Evolutionary conservation across 192 early-diverging fungal species (phyloP).

Genomic region (Endogone sp.): DNA sequence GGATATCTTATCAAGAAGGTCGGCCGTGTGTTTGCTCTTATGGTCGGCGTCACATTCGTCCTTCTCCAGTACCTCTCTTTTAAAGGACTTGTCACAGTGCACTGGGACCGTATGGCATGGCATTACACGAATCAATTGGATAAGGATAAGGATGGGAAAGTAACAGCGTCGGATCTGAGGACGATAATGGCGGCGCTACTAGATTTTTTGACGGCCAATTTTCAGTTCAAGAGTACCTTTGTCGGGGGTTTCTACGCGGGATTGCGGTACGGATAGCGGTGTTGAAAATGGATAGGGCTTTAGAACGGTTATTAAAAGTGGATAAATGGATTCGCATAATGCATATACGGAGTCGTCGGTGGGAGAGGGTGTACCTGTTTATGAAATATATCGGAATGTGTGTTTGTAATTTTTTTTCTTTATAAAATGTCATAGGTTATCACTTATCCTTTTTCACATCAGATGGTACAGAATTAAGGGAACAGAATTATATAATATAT

Average conservation of each 20-base stretch:
- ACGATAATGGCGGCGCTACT: constrained; percentile 29
- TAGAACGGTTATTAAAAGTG: too few relatives aligned
- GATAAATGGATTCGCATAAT: too few relatives aligned
- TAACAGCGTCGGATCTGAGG: constrained; percentile 27
- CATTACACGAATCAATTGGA: constrained; percentile 34
- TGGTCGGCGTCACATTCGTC: constrained; percentile 41
- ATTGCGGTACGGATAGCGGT: constrained; percentile 43
- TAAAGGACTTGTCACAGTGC: constrained; percentile 37
- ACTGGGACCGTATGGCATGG: constrained; percentile 35
- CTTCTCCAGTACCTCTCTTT: constrained; percentile 20
- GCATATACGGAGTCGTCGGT: too few relatives aligned
- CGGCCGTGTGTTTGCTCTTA: constrained; percentile 39
- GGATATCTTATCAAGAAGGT: constrained; percentile 48
- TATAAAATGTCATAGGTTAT: too few relatives aligned
- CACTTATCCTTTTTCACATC: too few relatives aligned
- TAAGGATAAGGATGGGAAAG: constrained; percentile 36
- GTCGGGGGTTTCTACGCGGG: constrained; percentile 39
- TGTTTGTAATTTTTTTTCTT: too few relatives aligned
- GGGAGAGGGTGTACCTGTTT: too few relatives aligned
- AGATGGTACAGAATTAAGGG: too few relatives aligned
- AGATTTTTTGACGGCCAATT: constrained; percentile 36
- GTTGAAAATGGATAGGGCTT: too few relatives aligned
- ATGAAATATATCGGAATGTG: too few relatives aligned
- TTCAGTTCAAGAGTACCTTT: constrained; percentile 52
- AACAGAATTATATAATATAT: too few relatives aligned